Evolutionary conservation across 2,329 filamentous ascomycete species (phyloP).

Genomic region (Ilyonectria sp.): DNA sequence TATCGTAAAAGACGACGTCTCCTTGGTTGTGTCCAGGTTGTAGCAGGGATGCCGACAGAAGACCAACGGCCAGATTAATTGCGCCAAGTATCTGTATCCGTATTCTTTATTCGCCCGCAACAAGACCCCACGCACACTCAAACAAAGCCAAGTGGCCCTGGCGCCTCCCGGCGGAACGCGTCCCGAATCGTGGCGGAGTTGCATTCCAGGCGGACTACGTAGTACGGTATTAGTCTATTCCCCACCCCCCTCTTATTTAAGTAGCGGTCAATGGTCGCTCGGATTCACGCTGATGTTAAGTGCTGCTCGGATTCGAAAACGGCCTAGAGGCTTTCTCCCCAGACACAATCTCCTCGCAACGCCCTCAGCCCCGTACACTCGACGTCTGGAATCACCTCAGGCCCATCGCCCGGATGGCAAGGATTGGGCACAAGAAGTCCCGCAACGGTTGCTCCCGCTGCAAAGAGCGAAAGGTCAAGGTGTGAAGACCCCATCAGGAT

Average conservation of each 20-base stretch:
- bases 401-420: neutral
- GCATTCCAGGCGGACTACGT: neutral
- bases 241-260: neutral
- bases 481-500: neutral
- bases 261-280: neutral
- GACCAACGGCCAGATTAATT: neutral
- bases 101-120: neutral
- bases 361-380: neutral
- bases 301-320: neutral
- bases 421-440: constrained; percentile 25
- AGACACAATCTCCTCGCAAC: neutral
- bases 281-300: neutral
- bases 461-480: constrained; percentile 25
- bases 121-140: neutral
- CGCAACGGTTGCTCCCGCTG: constrained; percentile 20
- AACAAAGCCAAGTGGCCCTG: neutral
- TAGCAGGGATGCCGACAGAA: neutral
- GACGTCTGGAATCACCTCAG: neutral
- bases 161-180: neutral
- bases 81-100: neutral
- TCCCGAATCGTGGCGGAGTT: neutral
- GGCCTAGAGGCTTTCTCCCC: neutral
- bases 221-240: neutral
- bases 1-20: neutral
- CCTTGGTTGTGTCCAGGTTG: neutral